phyloP scores from a whole-genome alignment of 2,329 filamentous ascomycete genomes.

The Fusarium scirpi region DNA sequence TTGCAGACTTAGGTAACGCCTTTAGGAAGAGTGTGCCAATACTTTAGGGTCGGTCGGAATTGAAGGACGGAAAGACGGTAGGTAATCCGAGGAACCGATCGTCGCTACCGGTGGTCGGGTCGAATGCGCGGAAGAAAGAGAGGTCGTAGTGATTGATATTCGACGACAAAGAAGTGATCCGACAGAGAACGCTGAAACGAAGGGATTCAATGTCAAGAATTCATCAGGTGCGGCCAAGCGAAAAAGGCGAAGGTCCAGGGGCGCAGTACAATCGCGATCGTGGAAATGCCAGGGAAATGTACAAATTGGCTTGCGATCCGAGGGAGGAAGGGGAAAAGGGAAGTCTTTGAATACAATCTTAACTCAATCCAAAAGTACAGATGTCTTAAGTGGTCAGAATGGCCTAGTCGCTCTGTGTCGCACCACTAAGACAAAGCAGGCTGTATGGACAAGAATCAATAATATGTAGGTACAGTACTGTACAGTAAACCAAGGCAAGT shows the following conservation, averaged over 20 bases:
- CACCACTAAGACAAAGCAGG: slow-evolving; percentile 21
- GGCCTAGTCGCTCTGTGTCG: slow-evolving; percentile 14
- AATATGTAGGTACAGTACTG: neutral
- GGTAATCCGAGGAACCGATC: slow-evolving; percentile 14
- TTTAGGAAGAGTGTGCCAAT: slow-evolving; percentile 2
- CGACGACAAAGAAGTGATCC: slow-evolving; percentile 19
- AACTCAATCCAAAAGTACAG: slow-evolving; percentile 33
- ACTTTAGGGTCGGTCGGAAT: neutral
- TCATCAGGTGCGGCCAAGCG: slow-evolving; percentile 33
- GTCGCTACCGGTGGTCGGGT: slow-evolving; percentile 9
- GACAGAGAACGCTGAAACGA: slow-evolving; percentile 38
- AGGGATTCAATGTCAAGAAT: slow-evolving; percentile 38
- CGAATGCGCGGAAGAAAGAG: slow-evolving; percentile 29
- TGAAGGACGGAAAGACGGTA: slow-evolving; percentile 15
- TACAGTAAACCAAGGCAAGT: neutral
- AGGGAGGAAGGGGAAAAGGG: slow-evolving; percentile 26
- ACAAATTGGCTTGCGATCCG: slow-evolving; percentile 10
- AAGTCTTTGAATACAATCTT: slow-evolving; percentile 17
- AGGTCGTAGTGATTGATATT: slow-evolving; percentile 2
- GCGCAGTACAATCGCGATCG: slow-evolving; percentile 30
- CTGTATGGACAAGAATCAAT: slow-evolving; percentile 8
- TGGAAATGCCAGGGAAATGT: slow-evolving; percentile 28
- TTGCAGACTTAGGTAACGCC: neutral
- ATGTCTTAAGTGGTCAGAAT: slow-evolving; percentile 26
- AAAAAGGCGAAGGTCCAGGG: slow-evolving; percentile 29